Evolutionary conservation across 148 eudicot species (phyloP).

Genomic region (Rhododendron williamsianum): DNA sequence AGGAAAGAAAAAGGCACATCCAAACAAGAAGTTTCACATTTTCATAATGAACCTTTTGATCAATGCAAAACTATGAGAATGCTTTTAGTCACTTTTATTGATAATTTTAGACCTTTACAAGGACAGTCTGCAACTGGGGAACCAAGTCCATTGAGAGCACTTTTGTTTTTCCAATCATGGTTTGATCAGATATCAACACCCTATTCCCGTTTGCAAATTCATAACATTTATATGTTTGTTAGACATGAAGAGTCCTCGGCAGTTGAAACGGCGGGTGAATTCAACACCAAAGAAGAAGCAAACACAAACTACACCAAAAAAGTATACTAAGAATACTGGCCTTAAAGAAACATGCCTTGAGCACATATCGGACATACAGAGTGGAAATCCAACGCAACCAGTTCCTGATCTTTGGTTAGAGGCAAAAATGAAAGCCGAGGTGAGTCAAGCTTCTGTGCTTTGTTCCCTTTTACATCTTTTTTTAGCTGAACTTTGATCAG

Average conservation of each 20-base stretch:
- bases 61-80: neutral
- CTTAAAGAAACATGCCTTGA: conserved; percentile 26
- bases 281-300: conserved; percentile 46
- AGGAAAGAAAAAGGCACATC: neutral
- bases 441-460: conserved; percentile 21
- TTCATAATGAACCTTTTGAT: neutral
- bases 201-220: neutral
- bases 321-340: conserved; percentile 34
- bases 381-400: conserved; percentile 27
- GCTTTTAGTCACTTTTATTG: neutral
- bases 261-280: conserved; percentile 32
- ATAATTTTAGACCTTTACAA: neutral
- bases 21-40: neutral
- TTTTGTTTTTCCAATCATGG: neutral
- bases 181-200: neutral
- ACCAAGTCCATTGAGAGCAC: neutral
- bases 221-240: conserved; percentile 12
- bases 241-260: conserved; percentile 50
- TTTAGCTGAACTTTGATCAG: conserved; percentile 3
- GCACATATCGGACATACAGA: conserved; percentile 23
- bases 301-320: conserved; percentile 32
- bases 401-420: conserved; percentile 74
- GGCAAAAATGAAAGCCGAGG: conserved; percentile 82
- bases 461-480: conserved; percentile 1
- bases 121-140: conserved; percentile 1